Evolutionary conservation across 2,329 filamentous ascomycete species (phyloP).

Genomic region (Verticillium alfalfae): DNA sequence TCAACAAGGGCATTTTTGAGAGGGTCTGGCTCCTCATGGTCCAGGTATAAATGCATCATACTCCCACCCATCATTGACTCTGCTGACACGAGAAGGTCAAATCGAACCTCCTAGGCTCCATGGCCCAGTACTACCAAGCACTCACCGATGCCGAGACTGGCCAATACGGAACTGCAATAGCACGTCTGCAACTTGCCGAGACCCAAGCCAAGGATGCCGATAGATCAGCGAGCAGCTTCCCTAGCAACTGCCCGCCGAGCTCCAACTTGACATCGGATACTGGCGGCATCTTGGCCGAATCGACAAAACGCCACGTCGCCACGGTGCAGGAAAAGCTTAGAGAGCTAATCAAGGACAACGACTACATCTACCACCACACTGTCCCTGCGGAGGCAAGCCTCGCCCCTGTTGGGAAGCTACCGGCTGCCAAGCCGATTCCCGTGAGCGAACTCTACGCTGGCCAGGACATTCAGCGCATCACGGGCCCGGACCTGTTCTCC

Average conservation of each 20-base stretch:
- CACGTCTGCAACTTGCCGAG: constrained; percentile 77
- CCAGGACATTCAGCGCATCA: constrained; percentile 95
- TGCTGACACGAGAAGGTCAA: constrained; percentile 52
- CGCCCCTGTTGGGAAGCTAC: constrained; percentile 78
- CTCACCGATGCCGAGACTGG: constrained; percentile 85
- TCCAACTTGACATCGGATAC: constrained; percentile 83
- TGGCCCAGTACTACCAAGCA: constrained; percentile 92
- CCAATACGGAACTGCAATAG: constrained; percentile 79
- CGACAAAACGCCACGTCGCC: constrained; percentile 76
- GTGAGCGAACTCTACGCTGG: constrained; percentile 95
- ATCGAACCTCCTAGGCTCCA: constrained; percentile 72
- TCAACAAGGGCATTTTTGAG: constrained; percentile 85
- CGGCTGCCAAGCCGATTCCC: constrained; percentile 93
- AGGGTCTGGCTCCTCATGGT: constrained; percentile 84
- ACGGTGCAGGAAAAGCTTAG: constrained; percentile 76
- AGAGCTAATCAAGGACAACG: constrained; percentile 83
- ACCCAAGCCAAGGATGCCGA: constrained; percentile 72
- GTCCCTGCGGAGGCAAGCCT: constrained; percentile 82
- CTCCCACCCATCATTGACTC: neutral
- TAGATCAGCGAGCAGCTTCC: constrained; percentile 72
- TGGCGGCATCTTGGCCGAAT: constrained; percentile 65
- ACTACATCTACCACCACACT: constrained; percentile 95
- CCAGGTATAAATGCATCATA: constrained; percentile 49
- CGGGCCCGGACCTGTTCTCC: constrained; percentile 92
- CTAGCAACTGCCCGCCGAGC: constrained; percentile 68